Percentiles rank a stretch among this genome's conserved stretches.
Evolutionary conservation across 495 filamentous ascomycete species (phyloP).

Genomic region (Daldinia grandis): DNA sequence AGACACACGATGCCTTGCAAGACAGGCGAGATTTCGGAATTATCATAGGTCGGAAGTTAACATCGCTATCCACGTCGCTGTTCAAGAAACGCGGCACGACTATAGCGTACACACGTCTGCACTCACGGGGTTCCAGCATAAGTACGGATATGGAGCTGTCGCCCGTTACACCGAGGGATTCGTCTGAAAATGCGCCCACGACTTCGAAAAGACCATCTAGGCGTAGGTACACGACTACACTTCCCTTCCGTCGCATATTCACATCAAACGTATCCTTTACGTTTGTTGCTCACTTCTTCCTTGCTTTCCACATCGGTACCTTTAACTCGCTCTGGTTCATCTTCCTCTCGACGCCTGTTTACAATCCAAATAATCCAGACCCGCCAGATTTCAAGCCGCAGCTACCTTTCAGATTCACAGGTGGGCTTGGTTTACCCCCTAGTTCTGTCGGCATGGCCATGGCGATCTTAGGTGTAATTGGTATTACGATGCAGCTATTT

Average conservation of each 20-base stretch:
- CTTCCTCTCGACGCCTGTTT: slow-evolving; percentile 83
- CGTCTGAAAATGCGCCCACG: slow-evolving; percentile 9
- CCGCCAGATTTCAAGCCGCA: slow-evolving; percentile 47
- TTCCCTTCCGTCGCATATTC: slow-evolving; percentile 80
- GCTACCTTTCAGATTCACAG: slow-evolving; percentile 78
- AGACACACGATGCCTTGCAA: slow-evolving; percentile 62
- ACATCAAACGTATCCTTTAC: slow-evolving; percentile 76
- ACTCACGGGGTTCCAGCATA: slow-evolving; percentile 38
- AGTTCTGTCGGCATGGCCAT: slow-evolving; percentile 79
- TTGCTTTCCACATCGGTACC: slow-evolving; percentile 80
- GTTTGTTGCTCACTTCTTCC: slow-evolving; percentile 70
- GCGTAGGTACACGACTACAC: slow-evolving; percentile 49
- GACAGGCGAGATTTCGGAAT: slow-evolving; percentile 61
- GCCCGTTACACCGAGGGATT: slow-evolving; percentile 35
- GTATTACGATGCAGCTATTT: slow-evolving; percentile 78
- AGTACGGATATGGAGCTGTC: slow-evolving; percentile 44
- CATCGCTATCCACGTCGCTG: slow-evolving; percentile 25
- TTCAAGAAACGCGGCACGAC: slow-evolving; percentile 33
- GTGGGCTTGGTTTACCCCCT: slow-evolving; percentile 79
- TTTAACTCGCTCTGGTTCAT: slow-evolving; percentile 88
- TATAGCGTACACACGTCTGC: slow-evolving; percentile 40
- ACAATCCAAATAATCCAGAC: slow-evolving; percentile 55
- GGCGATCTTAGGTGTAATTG: slow-evolving; percentile 78
- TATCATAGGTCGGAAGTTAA: slow-evolving; percentile 45
- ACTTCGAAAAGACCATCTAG: slow-evolving; percentile 15